Evolutionary conservation across 139 green algal genomes (phyloP).

Genomic region (Tetraselmis chui): DNA sequence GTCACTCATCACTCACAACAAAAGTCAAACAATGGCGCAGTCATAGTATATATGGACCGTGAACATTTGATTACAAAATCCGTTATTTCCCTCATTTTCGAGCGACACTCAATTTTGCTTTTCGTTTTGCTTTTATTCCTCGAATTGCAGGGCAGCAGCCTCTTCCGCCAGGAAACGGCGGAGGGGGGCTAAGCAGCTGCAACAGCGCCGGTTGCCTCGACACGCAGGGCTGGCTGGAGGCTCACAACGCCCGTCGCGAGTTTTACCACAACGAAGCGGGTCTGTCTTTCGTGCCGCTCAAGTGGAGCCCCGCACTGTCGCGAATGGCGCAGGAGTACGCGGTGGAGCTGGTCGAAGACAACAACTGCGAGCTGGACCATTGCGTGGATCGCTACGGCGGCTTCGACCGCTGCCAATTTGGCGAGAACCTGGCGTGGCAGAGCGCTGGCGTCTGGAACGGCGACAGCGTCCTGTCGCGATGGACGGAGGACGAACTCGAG

Average conservation of each 20-base stretch:
- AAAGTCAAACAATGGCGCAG: too few species aligned
- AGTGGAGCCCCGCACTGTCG: neutral
- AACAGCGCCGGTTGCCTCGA: neutral
- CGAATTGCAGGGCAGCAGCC: too few species aligned
- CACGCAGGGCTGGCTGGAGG: neutral
- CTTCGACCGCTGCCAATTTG: neutral
- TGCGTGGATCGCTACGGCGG: neutral
- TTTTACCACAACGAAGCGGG: neutral
- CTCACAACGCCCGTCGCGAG: neutral
- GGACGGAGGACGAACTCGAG: neutral
- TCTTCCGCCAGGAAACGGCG: too few species aligned
- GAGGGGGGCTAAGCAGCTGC: neutral
- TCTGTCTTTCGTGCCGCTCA: neutral
- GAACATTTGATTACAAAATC: too few species aligned
- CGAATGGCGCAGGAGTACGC: neutral
- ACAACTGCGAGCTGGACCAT: neutral
- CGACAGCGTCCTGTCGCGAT: neutral
- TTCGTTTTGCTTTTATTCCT: too few species aligned
- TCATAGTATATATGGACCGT: too few species aligned
- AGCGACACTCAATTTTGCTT: too few species aligned
- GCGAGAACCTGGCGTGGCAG: neutral
- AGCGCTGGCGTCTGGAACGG: neutral
- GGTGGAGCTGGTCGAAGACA: neutral
- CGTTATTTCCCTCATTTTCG: too few species aligned
- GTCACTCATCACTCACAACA: too few species aligned